Evolutionary conservation across 2,329 filamentous ascomycete species (phyloP).

Genomic region (Diaporthe aspalathi): DNA sequence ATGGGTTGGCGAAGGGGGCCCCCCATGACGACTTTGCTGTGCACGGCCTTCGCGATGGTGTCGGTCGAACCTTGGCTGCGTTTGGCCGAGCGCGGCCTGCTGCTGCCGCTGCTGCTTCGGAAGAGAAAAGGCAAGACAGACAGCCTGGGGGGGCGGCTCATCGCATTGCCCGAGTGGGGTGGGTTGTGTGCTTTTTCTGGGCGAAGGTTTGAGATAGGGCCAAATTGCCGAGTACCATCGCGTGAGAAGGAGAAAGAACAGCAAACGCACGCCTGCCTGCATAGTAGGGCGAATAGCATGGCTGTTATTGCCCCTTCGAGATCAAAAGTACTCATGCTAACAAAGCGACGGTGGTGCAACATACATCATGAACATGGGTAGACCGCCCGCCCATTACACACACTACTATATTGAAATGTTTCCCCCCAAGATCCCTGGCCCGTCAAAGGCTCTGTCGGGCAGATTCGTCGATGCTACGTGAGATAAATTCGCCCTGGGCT

Average conservation of each 20-base stretch:
- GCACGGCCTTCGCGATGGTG: conserved; percentile 25
- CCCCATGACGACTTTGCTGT: conserved; percentile 6
- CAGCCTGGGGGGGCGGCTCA: not conserved
- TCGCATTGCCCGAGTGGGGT: conserved; percentile 1
- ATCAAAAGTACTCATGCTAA: not conserved
- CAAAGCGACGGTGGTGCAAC: not conserved
- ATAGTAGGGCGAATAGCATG: conserved; percentile 22
- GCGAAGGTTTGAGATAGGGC: no score
- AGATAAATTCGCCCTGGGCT: conserved; percentile 6
- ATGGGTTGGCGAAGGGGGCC: not conserved
- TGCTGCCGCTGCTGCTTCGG: not conserved
- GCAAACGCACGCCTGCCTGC: not conserved
- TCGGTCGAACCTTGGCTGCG: conserved; percentile 13
- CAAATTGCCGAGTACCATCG: conserved; percentile 28
- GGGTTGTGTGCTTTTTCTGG: no score
- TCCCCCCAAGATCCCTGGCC: conserved; percentile 13
- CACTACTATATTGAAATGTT: not conserved
- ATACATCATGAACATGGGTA: not conserved
- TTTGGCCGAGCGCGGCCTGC: not conserved
- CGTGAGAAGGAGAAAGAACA: not conserved
- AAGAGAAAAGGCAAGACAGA: conserved; percentile 5
- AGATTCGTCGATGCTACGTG: conserved; percentile 17
- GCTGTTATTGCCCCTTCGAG: conserved; percentile 25
- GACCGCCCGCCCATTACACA: no score
- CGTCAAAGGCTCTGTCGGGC: conserved; percentile 4